Base-by-base conservation (phyloP, 441 rosid species). In the Gossypium laxum region DNA sequence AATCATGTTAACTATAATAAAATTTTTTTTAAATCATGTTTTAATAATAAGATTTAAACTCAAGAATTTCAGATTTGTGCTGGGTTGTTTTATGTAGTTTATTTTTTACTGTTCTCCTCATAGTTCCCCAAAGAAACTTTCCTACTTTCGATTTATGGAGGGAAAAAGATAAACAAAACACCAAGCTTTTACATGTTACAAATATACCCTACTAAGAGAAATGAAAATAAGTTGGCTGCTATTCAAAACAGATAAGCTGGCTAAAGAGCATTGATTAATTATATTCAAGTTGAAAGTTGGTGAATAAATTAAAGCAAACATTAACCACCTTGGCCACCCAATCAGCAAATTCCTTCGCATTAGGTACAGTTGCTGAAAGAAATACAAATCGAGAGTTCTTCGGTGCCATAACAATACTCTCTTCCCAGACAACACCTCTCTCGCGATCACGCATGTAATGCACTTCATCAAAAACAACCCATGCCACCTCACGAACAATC, bases 341-440 rank as follows among this genome's bases (percentile, higher is more conserved):
- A 78, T 92, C 98, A 69, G 99, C 97, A 89, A 94, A 94, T 74
- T 92, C 99, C 80, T 89, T 94, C 11, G 99, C 99, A 81, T 94
- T 94, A 64, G 99, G 98, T 38, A 94, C 97, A 52, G 98, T 92
- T 21, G 99, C 99, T 17, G 99, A 94, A 7, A 94, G 91, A 81
- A 94, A 94, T 50, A 92, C 99, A 74, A 94, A 92, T 30, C 94
- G 85, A 45, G 97, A 86, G 74, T 89, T 92, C 82, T 87, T 92
- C 0, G 99, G 98, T 65, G 99, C 98, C 99, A 94, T 94, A 22
- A 94, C 98, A 75, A 94, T 94, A 85, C 98, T 94, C 79, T 94
- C 99, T 74, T 94, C 99, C 99, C 99, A 94, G 2, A 92, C 98
- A 61, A 94, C 98, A 77, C 99, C 98, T 83, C 99, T 88, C 77